Evolutionary conservation across 371 early-diverging fungal species (phyloP).

Genomic region (Haplosporangium sp.): DNA sequence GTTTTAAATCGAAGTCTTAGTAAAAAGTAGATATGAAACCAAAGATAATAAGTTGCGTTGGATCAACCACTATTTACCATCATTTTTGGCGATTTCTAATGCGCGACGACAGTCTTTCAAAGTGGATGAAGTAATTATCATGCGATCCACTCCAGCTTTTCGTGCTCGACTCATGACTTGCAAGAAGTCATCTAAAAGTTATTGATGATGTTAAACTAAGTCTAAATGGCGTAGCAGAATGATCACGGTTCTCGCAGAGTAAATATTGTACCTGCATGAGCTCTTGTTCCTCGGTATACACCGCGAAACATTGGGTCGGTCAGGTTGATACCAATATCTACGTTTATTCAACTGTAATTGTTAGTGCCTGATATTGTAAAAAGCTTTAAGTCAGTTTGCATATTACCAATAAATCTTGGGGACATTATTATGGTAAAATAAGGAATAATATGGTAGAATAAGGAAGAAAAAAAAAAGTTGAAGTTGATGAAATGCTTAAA

Average conservation of each 20-base stretch:
- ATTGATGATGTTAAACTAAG: neutral
- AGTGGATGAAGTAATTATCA: conserved; percentile 84
- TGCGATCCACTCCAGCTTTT: conserved; percentile 72
- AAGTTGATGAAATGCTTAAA: too few species aligned
- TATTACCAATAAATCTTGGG: conserved; percentile 13
- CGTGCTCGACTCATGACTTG: conserved; percentile 75
- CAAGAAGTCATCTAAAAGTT: conserved; percentile 71
- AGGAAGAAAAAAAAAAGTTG: neutral
- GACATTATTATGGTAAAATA: neutral
- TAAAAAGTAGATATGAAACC: too few species aligned
- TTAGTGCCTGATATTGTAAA: neutral
- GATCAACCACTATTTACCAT: conserved; percentile 29
- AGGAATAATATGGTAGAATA: neutral
- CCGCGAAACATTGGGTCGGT: conserved; percentile 90
- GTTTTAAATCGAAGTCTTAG: neutral
- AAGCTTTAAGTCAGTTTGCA: neutral
- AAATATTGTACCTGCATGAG: conserved; percentile 68
- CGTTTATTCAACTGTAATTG: neutral
- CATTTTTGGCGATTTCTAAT: conserved; percentile 60
- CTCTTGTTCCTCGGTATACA: conserved; percentile 80
- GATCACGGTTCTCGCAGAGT: neutral
- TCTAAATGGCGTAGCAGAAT: neutral
- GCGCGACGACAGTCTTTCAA: conserved; percentile 75
- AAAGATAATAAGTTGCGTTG: too few species aligned
- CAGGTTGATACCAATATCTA: conserved; percentile 88